Conservation (phyloP, 2,329 filamentous ascomycete genomes). For the Phialophora tarda region DNA sequence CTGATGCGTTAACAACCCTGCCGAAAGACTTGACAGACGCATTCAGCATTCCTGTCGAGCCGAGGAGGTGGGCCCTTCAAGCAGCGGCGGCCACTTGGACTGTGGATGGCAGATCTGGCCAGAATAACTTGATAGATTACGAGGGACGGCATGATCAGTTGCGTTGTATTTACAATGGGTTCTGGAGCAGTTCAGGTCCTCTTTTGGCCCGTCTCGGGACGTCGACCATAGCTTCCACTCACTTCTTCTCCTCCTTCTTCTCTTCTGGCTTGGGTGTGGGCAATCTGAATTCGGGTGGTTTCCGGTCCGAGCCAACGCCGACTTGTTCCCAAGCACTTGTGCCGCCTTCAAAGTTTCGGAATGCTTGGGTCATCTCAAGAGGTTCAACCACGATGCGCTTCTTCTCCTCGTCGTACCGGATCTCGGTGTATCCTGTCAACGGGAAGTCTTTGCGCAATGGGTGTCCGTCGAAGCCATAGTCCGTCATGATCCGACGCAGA, state of each 20-base stretch:
- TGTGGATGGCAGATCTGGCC: neutral
- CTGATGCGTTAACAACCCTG: neutral
- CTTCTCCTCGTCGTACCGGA: slow-evolving; percentile 99
- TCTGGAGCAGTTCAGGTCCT: neutral
- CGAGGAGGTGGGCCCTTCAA: no score
- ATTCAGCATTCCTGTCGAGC: neutral
- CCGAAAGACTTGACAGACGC: neutral
- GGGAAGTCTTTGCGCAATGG: slow-evolving; percentile 98
- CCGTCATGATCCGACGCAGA: slow-evolving; percentile 96
- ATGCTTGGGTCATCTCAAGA: slow-evolving; percentile 95
- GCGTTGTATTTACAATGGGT: neutral
- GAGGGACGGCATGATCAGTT: neutral
- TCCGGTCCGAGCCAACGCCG: slow-evolving; percentile 74
- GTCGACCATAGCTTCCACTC: slow-evolving; percentile 55
- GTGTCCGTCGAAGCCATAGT: slow-evolving; percentile 98
- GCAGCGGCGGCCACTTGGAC: neutral
- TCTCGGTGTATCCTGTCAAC: slow-evolving; percentile 95
- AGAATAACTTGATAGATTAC: neutral
- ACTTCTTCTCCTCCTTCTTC: slow-evolving; percentile 83
- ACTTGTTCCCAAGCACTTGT: slow-evolving; percentile 74
- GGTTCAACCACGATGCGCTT: slow-evolving; percentile 99
- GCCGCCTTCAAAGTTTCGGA: slow-evolving; percentile 96
- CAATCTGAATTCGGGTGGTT: slow-evolving; percentile 87
- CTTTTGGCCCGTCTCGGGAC: neutral
- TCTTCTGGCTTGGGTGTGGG: slow-evolving; percentile 95